Evolutionary conservation across 345 rosid species (phyloP).

Genomic region (Trapa bicornis): DNA sequence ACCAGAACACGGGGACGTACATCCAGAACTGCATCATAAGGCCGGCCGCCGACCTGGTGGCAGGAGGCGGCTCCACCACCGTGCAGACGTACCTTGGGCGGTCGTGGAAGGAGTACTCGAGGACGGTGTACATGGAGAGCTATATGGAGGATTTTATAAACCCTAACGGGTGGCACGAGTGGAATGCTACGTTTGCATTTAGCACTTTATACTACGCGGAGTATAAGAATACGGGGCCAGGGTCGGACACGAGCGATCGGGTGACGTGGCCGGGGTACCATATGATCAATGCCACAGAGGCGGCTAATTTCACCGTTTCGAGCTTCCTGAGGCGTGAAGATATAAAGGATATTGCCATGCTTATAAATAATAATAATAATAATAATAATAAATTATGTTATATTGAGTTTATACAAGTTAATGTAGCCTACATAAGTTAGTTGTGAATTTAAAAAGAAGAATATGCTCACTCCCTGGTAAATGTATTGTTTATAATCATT

Average conservation of each 20-base stretch:
- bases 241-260: slow-evolving; percentile 42
- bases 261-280: too few relatives aligned
- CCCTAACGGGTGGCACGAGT: slow-evolving; percentile 62
- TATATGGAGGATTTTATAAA: slow-evolving; percentile 39
- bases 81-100: slow-evolving; percentile 62
- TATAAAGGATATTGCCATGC: too few relatives aligned
- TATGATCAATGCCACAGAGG: slow-evolving; percentile 51
- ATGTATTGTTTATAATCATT: too few relatives aligned
- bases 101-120: slow-evolving; percentile 41
- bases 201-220: slow-evolving; percentile 69
- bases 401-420: too few relatives aligned
- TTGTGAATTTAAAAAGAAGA: too few relatives aligned
- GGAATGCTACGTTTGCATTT: slow-evolving; percentile 57
- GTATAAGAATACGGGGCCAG: slow-evolving; percentile 51
- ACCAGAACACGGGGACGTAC: slow-evolving; percentile 77
- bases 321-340: slow-evolving; percentile 21
- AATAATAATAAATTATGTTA: too few relatives aligned
- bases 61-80: slow-evolving; percentile 15
- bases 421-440: too few relatives aligned
- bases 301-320: slow-evolving; percentile 50
- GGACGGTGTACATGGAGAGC: slow-evolving; percentile 42
- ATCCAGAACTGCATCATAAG: slow-evolving; percentile 47
- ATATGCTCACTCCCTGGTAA: too few relatives aligned
- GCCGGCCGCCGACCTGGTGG: slow-evolving; percentile 54
- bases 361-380: too few relatives aligned